Conservation (phyloP, 2,329 filamentous ascomycete genomes). For the Colletotrichum cereale region DNA sequence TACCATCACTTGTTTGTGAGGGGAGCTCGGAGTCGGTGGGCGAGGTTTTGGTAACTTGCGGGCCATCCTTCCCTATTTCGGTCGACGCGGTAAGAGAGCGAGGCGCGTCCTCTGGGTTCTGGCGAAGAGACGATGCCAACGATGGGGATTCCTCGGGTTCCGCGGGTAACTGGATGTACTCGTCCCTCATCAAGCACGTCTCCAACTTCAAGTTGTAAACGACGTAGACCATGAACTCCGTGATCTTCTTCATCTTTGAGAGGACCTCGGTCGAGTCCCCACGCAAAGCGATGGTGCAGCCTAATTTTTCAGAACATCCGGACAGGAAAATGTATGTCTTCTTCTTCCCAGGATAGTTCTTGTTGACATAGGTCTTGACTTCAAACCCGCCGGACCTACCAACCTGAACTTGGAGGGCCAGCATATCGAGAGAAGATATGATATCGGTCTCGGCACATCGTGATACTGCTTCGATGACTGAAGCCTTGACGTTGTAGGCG, state of each 20-base stretch:
- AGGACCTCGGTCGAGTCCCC: conserved; percentile 81
- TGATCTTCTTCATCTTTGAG: conserved; percentile 87
- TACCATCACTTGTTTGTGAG: conserved; percentile 36
- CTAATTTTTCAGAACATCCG: conserved; percentile 88
- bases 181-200: conserved; percentile 92
- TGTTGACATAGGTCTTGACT: conserved; percentile 93
- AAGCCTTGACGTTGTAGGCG: conserved; percentile 95
- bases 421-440: conserved; percentile 94
- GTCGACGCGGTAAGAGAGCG: conserved; percentile 48
- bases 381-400: conserved; percentile 90
- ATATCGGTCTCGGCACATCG: conserved; percentile 92
- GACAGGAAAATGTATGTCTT: conserved; percentile 98
- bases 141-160: conserved; percentile 58
- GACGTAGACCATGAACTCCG: conserved; percentile 99
- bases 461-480: conserved; percentile 94
- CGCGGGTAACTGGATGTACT: conserved; percentile 85
- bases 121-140: conserved; percentile 47
- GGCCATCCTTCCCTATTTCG: conserved; percentile 46
- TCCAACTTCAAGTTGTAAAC: conserved; percentile 98
- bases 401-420: conserved; percentile 81
- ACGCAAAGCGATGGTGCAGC: conserved; percentile 92
- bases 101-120: conserved; percentile 53
- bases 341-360: conserved; percentile 77
- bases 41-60: conserved; percentile 51
- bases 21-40: conserved; percentile 50